Conservation (phyloP, 2,329 filamentous ascomycete species). For the Sclerotinia glacialis region DNA sequence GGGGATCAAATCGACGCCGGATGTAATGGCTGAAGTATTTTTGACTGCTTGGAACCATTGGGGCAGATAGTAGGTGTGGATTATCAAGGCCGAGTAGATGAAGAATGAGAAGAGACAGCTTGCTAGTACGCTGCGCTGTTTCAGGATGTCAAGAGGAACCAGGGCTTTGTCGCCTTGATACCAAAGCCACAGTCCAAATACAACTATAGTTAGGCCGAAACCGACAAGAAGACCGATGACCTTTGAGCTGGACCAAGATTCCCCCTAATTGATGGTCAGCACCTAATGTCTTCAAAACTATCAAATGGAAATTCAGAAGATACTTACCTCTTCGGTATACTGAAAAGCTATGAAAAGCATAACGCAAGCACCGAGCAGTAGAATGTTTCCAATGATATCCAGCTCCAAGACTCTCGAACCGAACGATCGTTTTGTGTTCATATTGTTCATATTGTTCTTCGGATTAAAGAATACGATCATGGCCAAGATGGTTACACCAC, state of each 20-base stretch:
- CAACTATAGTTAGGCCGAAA: constrained; percentile 30
- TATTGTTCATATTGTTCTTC: background rate
- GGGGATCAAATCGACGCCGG: constrained; percentile 33
- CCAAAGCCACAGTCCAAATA: constrained; percentile 40
- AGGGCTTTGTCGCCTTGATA: constrained; percentile 48
- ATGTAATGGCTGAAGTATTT: constrained; percentile 24
- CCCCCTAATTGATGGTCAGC: constrained; percentile 25
- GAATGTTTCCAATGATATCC: constrained; percentile 45
- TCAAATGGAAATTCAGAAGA: background rate
- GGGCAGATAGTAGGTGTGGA: constrained; percentile 37
- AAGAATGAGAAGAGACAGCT: constrained; percentile 33
- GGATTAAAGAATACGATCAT: constrained; percentile 11
- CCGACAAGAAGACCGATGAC: constrained; percentile 40
- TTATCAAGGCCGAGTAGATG: constrained; percentile 13
- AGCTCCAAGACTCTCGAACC: constrained; percentile 39
- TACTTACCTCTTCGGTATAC: constrained; percentile 41
- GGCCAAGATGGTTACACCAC: constrained; percentile 31
- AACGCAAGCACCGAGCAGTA: constrained; percentile 44
- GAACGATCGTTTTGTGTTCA: background rate
- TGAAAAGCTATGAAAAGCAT: constrained; percentile 47
- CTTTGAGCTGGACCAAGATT: constrained; percentile 31
- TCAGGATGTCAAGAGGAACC: constrained; percentile 44
- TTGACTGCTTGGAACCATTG: constrained; percentile 36
- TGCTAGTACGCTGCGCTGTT: constrained; percentile 40
- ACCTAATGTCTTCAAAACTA: background rate